Percentiles rank a stretch among this genome's conserved stretches.
Evolutionary conservation across 1,284 basidiomycete species (phyloP).

Genomic region (Papiliotrema laurentii): DNA sequence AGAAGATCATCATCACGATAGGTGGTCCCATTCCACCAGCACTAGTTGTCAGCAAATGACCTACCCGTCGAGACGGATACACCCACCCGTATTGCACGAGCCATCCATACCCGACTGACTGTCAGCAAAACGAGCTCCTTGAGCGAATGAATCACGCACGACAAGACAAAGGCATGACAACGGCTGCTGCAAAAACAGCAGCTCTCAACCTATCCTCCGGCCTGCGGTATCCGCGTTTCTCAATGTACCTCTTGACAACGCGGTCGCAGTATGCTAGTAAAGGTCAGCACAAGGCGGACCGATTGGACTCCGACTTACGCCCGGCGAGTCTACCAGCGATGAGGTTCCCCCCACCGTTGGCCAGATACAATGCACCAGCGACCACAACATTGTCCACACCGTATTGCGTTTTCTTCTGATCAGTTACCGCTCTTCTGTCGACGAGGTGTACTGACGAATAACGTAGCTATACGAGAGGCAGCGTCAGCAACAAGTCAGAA

Average conservation of each 20-base stretch:
- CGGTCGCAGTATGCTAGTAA: slow-evolving; percentile 53
- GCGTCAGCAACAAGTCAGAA: background rate
- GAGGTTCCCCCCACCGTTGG: slow-evolving; percentile 60
- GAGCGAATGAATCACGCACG: slow-evolving; percentile 6
- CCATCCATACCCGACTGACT: slow-evolving; percentile 39
- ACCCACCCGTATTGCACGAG: slow-evolving; percentile 23
- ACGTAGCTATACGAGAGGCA: slow-evolving; percentile 1
- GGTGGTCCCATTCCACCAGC: slow-evolving; percentile 43
- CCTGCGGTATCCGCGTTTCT: slow-evolving; percentile 51
- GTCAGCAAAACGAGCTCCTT: background rate
- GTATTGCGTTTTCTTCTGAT: slow-evolving; percentile 55
- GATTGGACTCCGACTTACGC: slow-evolving; percentile 20
- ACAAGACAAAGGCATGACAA: slow-evolving; percentile 51
- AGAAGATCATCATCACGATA: slow-evolving; percentile 41
- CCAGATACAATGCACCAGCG: slow-evolving; percentile 60
- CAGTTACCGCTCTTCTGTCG: background rate
- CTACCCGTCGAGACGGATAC: slow-evolving; percentile 3
- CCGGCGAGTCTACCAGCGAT: slow-evolving; percentile 57
- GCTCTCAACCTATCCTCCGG: slow-evolving; percentile 62
- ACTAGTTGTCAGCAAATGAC: slow-evolving; percentile 10
- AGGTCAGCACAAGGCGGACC: background rate
- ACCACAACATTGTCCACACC: slow-evolving; percentile 58
- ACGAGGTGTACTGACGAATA: slow-evolving; percentile 21
- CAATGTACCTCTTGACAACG: slow-evolving; percentile 52
- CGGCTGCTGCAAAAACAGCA: slow-evolving; percentile 50